A percentile compares a stretch with the other conserved stretches of the same genome.
Conservation (phyloP, 1,139 yeast species). For the Saccharomyces hybrid region DNA sequence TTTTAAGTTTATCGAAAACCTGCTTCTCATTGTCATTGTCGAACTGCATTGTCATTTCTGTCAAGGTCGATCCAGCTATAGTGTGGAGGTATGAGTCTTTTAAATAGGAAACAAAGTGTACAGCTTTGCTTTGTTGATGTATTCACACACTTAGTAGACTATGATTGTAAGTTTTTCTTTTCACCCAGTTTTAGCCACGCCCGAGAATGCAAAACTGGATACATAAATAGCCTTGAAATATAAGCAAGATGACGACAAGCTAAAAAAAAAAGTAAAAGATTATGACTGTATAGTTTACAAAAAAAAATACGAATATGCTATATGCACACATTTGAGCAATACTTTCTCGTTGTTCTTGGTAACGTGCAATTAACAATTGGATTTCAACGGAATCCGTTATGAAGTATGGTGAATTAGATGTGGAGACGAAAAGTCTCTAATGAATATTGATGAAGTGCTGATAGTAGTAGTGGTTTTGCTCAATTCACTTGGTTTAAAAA, state of each 20-base stretch:
- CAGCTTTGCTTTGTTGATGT: background rate
- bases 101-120: background rate
- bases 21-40: constrained; percentile 14
- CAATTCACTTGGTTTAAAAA: constrained; percentile 1
- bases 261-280: background rate
- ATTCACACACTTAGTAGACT: background rate
- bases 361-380: background rate
- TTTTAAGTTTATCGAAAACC: constrained; percentile 19
- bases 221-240: background rate
- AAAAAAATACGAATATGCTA: background rate
- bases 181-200: background rate
- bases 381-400: background rate
- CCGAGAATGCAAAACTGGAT: background rate
- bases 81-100: background rate
- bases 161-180: background rate
- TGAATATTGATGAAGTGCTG: background rate
- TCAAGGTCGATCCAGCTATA: background rate
- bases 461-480: background rate
- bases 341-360: background rate
- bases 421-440: background rate
- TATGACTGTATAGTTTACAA: background rate
- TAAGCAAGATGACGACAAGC: background rate
- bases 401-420: background rate
- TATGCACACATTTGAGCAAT: background rate
- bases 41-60: constrained; percentile 14